Evolutionary conservation across 2,329 filamentous ascomycete species (phyloP), one percentile per base, ranked within the genome.

Genomic region (Cercospora zeina): DNA sequence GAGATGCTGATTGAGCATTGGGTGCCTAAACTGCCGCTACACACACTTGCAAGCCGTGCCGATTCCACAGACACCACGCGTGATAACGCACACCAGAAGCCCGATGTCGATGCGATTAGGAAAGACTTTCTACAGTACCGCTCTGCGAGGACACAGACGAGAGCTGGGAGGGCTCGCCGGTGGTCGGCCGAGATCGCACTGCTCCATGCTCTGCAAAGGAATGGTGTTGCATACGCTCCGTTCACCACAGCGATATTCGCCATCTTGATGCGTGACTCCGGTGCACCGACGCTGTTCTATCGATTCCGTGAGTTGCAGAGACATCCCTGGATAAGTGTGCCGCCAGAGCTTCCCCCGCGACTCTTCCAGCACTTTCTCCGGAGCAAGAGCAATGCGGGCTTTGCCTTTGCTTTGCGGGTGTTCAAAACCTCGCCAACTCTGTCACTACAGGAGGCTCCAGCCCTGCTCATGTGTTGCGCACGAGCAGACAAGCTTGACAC

Each of bases 1-100:
- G 53, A 47, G 14, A 54, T 63, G 6, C 58, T 63, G 27, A 45
- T 61, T 19, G 10, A 33, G n/a, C 55, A 61, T 45, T 63, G 62
- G 62, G 34, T 56, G 4, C 54, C 58, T 49, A 39, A 30, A 14
- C 27, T 60, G 8, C 21, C 16, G 19, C 16, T 13, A 13, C 34
- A 27, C 14, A 8, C 24, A 16, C 5, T n/a, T 30, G 34, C 10
- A 19, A 42, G n/a, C 13, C 16, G 19, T 56, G 19, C 8, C 9
- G 21, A 27, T 16, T 19, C 21, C 19, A 14, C 2, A 30, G 34
- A 11, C 5, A 27, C 8, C 24, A 56, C 42, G 24, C 24, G 2
- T 3, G 42, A 16, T 21, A 19, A 16, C 36, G 21, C 13, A 11
- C 14, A 16, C n/a, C 16, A 19, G 24, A 30, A 45, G 24, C 24